These are phyloP conservation scores for Agrocybe pediades DNA, from an alignment of 768 basidiomycete genomes.

Conservation along the genomic window DNA sequence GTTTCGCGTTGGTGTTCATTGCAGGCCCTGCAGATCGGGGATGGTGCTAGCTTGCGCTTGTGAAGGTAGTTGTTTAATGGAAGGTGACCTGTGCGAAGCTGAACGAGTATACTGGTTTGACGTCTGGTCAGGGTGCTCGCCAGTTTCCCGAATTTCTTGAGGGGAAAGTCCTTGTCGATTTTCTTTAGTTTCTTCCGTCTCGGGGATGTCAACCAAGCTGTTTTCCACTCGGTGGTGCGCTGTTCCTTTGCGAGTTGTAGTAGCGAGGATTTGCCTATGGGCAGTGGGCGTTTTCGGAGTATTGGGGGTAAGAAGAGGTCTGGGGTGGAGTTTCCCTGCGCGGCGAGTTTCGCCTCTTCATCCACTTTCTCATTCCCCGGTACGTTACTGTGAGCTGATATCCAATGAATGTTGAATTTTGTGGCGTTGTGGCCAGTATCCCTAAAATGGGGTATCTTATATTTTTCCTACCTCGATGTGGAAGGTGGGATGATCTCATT, in stretches of 20 bases:
- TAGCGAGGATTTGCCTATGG: neutral
- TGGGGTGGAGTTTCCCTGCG: neutral
- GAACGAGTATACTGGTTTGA: neutral
- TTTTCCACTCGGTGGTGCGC: neutral
- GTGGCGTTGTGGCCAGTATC: neutral
- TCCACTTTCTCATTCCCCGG: slow-evolving; percentile 1
- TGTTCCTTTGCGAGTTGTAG: neutral
- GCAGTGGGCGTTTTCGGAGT: neutral
- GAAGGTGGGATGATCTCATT: no score
- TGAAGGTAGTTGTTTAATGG: neutral
- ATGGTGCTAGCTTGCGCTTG: neutral
- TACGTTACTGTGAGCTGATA: neutral
- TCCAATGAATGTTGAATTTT: neutral
- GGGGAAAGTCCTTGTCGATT: neutral
- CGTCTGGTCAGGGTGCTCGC: neutral
- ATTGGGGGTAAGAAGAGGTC: neutral
- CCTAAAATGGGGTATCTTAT: neutral
- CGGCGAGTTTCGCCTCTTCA: neutral
- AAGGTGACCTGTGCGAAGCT: neutral
- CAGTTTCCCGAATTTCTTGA: neutral
- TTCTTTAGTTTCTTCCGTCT: neutral
- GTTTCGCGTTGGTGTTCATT: neutral
- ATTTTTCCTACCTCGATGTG: no score
- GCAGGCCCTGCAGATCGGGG: neutral
- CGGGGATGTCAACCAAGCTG: neutral